Evolutionary conservation across 2,329 filamentous ascomycete species (phyloP).

Genomic region (Zalaria obscura): DNA sequence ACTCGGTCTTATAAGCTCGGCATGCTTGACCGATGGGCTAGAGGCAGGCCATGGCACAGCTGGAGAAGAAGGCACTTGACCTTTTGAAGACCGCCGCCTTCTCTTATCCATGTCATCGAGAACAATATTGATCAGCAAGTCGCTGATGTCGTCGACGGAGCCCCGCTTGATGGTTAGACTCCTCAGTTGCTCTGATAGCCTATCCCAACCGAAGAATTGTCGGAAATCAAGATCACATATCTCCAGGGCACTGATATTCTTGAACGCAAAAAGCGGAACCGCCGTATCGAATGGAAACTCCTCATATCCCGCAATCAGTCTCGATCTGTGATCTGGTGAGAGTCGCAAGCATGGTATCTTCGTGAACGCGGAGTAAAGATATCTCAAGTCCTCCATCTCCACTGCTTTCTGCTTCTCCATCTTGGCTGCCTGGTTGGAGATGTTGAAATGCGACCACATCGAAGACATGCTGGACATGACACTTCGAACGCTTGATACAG

Average conservation of each 20-base stretch:
- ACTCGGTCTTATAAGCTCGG: slow-evolving; percentile 52
- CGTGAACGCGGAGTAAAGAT: slow-evolving; percentile 94
- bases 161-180: slow-evolving; percentile 81
- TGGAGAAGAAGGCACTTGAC: slow-evolving; percentile 56
- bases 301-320: slow-evolving; percentile 83
- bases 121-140: slow-evolving; percentile 84
- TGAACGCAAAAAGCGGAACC: slow-evolving; percentile 92
- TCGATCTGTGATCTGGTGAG: slow-evolving; percentile 83
- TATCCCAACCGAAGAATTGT: slow-evolving; percentile 95
- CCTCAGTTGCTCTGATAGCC: slow-evolving; percentile 77
- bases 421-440: slow-evolving; percentile 68
- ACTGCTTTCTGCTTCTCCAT: slow-evolving; percentile 82
- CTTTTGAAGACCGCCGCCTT: slow-evolving; percentile 72
- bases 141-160: slow-evolving; percentile 75
- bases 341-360: slow-evolving; percentile 89
- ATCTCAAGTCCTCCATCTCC: slow-evolving; percentile 76
- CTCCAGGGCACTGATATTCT: slow-evolving; percentile 87
- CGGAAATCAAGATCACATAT: slow-evolving; percentile 92
- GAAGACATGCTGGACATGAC: slow-evolving; percentile 96
- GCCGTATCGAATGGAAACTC: slow-evolving; percentile 97
- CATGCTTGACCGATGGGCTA: slow-evolving; percentile 49
- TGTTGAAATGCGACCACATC: slow-evolving; percentile 77
- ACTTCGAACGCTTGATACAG: slow-evolving; percentile 89
- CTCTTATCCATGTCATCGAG: slow-evolving; percentile 93
- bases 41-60: slow-evolving; percentile 51